Evolutionary conservation across 2,329 filamentous ascomycete genomes (phyloP).

Genomic region (Dothideomycetes sp.): DNA sequence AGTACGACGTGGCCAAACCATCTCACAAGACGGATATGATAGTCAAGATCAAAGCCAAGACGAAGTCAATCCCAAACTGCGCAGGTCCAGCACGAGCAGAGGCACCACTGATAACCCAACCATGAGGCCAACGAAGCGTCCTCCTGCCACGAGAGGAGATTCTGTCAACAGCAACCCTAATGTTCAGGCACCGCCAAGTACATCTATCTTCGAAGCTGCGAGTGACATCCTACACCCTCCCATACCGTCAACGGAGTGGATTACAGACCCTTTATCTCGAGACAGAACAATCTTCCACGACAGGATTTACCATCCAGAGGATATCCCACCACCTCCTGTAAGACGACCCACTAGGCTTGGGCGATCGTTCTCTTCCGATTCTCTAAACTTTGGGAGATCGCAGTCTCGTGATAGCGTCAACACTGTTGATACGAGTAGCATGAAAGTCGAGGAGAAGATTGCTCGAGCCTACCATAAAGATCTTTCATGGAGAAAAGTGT

Average conservation of each 20-base stretch:
- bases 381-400: conserved; percentile 18
- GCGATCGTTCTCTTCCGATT: conserved; percentile 32
- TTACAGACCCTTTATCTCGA: conserved; percentile 72
- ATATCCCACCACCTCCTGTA: conserved; percentile 73
- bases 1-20: conserved; percentile 59
- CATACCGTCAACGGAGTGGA: conserved; percentile 68
- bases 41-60: conserved; percentile 3
- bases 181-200: conserved; percentile 63
- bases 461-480: conserved; percentile 88
- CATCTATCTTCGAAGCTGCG: conserved; percentile 90
- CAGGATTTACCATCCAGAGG: conserved; percentile 83
- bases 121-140: conserved; percentile 31
- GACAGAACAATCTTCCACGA: conserved; percentile 94
- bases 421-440: conserved; percentile 52
- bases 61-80: background rate
- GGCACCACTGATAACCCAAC: conserved; percentile 16
- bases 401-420: conserved; percentile 1
- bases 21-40: conserved; percentile 27
- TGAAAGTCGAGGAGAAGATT: conserved; percentile 97
- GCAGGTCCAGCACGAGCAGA: conserved; percentile 10
- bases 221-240: conserved; percentile 88
- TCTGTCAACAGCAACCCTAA: conserved; percentile 38
- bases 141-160: conserved; percentile 40
- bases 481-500: conserved; percentile 89
- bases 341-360: conserved; percentile 28